These are phyloP conservation scores for Arachnopeziza araneosa DNA, from an alignment of 2,329 filamentous ascomycete species.

Conservation along the genomic window DNA sequence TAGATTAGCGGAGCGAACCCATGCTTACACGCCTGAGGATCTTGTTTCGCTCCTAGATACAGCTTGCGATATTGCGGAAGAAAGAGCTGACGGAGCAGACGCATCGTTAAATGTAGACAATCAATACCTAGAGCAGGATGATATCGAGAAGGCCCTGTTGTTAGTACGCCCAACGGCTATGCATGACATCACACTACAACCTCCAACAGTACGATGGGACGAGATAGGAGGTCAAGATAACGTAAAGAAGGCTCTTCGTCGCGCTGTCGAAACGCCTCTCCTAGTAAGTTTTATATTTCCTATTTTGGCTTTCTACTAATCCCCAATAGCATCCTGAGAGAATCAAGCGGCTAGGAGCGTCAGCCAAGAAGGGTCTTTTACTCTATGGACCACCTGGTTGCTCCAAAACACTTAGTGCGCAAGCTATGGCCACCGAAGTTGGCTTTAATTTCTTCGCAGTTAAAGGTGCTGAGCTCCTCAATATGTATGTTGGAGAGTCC, in stretches of 20 bases:
- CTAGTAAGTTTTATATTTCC: conserved; percentile 16
- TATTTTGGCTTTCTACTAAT: conserved; percentile 4
- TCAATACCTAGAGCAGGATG: conserved; percentile 34
- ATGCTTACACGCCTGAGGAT: conserved; percentile 81
- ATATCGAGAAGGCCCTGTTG: conserved; percentile 61
- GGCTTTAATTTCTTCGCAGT: conserved; percentile 92
- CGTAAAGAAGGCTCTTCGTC: conserved; percentile 59
- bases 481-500: conserved; percentile 96
- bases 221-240: conserved; percentile 82
- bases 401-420: conserved; percentile 88
- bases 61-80: conserved; percentile 37
- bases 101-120: conserved; percentile 1
- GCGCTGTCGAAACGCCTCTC: conserved; percentile 33
- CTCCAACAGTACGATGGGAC: conserved; percentile 77
- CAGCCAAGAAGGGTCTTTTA: conserved; percentile 73
- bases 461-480: conserved; percentile 87
- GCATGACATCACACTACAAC: conserved; percentile 83
- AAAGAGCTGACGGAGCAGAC: conserved; percentile 15
- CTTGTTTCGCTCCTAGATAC: conserved; percentile 58
- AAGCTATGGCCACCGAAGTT: conserved; percentile 85
- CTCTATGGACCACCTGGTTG: conserved; percentile 92
- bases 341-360: conserved; percentile 45
- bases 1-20: conserved; percentile 66
- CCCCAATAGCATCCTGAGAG: conserved; percentile 40
- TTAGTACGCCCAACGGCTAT: conserved; percentile 77